Evolutionary conservation across 1,284 basidiomycete species (phyloP).

Genomic region (Rhizoctonia solani): DNA sequence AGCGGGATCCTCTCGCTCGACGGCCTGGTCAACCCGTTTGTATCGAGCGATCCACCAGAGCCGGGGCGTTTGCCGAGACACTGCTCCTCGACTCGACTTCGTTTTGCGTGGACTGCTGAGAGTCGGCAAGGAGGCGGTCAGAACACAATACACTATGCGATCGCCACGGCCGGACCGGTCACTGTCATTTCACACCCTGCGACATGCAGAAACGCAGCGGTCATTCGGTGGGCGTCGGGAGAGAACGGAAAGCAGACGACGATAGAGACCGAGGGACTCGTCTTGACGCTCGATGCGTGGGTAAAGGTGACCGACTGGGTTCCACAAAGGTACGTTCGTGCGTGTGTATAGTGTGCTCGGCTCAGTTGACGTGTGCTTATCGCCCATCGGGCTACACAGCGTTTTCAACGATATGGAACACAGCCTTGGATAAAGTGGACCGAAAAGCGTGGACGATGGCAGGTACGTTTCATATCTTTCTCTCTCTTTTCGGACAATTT

Average conservation of each 20-base stretch:
- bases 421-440: slow-evolving; percentile 33
- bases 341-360: background rate
- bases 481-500: slow-evolving; percentile 9
- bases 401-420: slow-evolving; percentile 26
- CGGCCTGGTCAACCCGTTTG: slow-evolving; percentile 28
- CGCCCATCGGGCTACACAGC: slow-evolving; percentile 8
- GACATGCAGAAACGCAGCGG: slow-evolving; percentile 24
- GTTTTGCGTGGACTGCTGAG: slow-evolving; percentile 18
- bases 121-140: too few species aligned
- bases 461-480: slow-evolving; percentile 4
- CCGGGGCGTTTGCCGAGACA: slow-evolving; percentile 26
- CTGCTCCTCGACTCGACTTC: slow-evolving; percentile 20
- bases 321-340: slow-evolving; percentile 23
- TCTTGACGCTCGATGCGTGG: slow-evolving; percentile 25
- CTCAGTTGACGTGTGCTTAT: too few species aligned
- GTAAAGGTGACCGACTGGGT: slow-evolving; percentile 31
- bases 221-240: slow-evolving; percentile 30
- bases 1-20: slow-evolving; percentile 27
- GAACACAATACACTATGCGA: slow-evolving; percentile 18
- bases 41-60: slow-evolving; percentile 15
- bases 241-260: slow-evolving; percentile 26
- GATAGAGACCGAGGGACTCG: slow-evolving; percentile 25
- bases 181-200: slow-evolving; percentile 28
- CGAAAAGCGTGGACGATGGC: slow-evolving; percentile 30
- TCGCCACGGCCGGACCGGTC: slow-evolving; percentile 19